Conservation (phyloP, 306 rosid genomes). For the Cucurbita ficifolia region DNA sequence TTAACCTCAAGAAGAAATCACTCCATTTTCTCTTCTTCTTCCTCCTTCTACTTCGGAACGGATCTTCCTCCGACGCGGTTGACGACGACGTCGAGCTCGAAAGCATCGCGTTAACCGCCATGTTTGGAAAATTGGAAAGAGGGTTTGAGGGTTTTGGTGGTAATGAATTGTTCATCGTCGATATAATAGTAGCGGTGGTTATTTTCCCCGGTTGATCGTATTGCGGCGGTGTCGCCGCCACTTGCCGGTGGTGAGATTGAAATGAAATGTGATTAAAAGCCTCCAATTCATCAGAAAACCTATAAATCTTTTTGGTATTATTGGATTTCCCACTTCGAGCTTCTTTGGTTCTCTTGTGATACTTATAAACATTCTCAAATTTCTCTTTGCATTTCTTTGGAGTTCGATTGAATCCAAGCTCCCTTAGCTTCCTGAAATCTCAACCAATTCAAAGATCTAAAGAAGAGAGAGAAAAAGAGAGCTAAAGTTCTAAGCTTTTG, state of each 20-base stretch:
- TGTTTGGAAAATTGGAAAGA: conserved; percentile 13
- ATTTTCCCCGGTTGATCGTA: not conserved
- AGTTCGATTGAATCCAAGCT: conserved; percentile 66
- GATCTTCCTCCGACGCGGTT: conserved; percentile 44
- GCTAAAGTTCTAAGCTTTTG: not conserved
- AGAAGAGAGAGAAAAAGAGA: not conserved
- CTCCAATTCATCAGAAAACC: conserved; percentile 65
- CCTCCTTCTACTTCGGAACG: conserved; percentile 8
- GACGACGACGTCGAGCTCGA: conserved; percentile 57
- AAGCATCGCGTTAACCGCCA: conserved; percentile 20
- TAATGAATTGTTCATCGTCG: conserved; percentile 14
- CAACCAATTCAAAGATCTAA: not conserved
- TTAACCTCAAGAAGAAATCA: conserved; percentile 63
- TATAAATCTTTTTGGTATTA: conserved; percentile 45
- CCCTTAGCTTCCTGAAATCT: conserved; percentile 64
- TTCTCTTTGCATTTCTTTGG: conserved; percentile 96
- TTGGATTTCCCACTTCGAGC: conserved; percentile 78
- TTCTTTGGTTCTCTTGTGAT: conserved; percentile 85
- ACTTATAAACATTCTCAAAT: conserved; percentile 91
- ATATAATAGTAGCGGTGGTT: not conserved
- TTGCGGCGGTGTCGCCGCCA: not conserved
- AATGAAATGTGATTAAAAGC: conserved; percentile 35
- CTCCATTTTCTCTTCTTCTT: conserved; percentile 81
- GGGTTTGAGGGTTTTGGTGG: conserved; percentile 7
- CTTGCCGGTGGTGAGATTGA: conserved; percentile 13